Conservation (phyloP, 1,284 basidiomycete species). For the Pascua guehoae region DNA sequence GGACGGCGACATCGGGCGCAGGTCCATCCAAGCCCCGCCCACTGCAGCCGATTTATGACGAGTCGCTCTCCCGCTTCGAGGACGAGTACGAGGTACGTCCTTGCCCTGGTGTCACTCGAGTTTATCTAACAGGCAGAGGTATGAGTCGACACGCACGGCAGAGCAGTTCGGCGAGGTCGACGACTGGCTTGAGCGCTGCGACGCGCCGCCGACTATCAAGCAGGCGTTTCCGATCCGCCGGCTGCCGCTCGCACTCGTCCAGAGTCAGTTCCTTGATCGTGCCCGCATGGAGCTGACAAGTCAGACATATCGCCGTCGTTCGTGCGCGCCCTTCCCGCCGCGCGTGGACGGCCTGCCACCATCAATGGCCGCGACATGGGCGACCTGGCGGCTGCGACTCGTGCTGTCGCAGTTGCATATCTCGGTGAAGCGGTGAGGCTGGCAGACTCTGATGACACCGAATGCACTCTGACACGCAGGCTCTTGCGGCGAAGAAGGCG, state of each 20-base stretch:
- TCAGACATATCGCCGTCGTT: constrained; percentile 24
- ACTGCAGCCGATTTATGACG: constrained; percentile 23
- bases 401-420: constrained; percentile 28
- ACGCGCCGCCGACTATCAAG: constrained; percentile 17
- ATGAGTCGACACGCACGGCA: constrained; percentile 20
- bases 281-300: not conserved
- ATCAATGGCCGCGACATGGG: constrained; percentile 28
- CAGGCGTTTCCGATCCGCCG: constrained; percentile 19
- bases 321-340: constrained; percentile 5
- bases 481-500: constrained; percentile 22
- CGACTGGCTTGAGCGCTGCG: constrained; percentile 33
- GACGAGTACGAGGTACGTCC: constrained; percentile 21
- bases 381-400: constrained; percentile 27
- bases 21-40: constrained; percentile 8
- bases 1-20: constrained; percentile 19
- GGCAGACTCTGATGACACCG: no score
- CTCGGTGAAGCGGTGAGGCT: constrained; percentile 30
- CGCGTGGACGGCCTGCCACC: not conserved
- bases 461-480: constrained; percentile 14
- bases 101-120: not conserved
- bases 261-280: constrained; percentile 24
- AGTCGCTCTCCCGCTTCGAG: constrained; percentile 15
- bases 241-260: constrained; percentile 34
- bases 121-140: constrained; percentile 16
- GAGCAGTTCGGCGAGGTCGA: constrained; percentile 36